Evolutionary conservation across 1,139 yeast species (phyloP), one percentile per base, ranked within the genome.

Genomic region (Zygoascus hellenicus): DNA sequence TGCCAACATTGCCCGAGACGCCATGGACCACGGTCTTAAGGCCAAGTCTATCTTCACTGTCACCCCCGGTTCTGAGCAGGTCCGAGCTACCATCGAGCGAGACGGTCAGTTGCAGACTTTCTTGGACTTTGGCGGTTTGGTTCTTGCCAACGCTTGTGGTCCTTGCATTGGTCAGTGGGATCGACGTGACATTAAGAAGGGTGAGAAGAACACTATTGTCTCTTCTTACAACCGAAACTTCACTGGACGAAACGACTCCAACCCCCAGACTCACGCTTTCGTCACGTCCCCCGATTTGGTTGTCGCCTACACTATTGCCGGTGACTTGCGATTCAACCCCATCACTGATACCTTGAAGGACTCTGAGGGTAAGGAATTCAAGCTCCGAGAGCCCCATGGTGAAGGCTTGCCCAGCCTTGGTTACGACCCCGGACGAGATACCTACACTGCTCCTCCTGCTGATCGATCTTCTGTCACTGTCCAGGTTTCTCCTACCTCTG

Each of bases 131-230:
- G 97, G 97, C 49, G 97, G 96, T 45, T 75, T 80, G 47, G 96
- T 92, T 14, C 74, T 92, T 55, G 96, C 97, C 38, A 92, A 92
- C 63, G 98, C 98, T 13, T 92, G 98, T 74, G 98, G 98, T 50
- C 98, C 97, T 55, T 92, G 98, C 75, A 92, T 92, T 62, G 98
- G 98, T 46, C 97, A 92, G 73, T 92, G 98, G 98, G 96, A 89
- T 65, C 81, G 98, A 70, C 55, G 63, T 36, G 61, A 57, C 35
- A 61, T 61, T 42, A 49, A 65, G 47, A 92, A 89, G 82, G 97
- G 97, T 74, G 74, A 83, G 46, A 83, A 83, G 66, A 90, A 90
- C 63, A 88, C 97, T 47, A 92, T 92, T 52, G 84, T 92, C 72
- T 87, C 97, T 19, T 87, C 96, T 11, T 92, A 89, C 75, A 92